These are phyloP conservation scores for Pochonia chlamydosporia DNA, from an alignment of 2,329 filamentous ascomycete species.

Conservation along the genomic window DNA sequence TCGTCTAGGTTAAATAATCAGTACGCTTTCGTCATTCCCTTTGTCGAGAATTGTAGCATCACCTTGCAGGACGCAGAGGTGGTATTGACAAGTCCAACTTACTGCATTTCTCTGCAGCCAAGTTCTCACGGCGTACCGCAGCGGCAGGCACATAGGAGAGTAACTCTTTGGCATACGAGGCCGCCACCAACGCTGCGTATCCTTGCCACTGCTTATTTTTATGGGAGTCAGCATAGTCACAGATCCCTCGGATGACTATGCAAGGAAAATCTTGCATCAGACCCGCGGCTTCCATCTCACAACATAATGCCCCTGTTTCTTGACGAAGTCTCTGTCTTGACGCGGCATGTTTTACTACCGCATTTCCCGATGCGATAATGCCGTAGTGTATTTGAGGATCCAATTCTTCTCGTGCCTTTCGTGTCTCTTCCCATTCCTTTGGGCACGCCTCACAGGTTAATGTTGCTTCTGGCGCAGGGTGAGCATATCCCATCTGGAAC, in stretches of 20 bases:
- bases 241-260: not conserved
- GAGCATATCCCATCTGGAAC: not conserved
- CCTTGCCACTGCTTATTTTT: slow-evolving; percentile 4
- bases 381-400: not conserved
- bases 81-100: too few relatives aligned
- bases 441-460: not conserved
- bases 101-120: not conserved
- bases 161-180: not conserved
- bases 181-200: not conserved
- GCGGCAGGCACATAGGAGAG: not conserved
- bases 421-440: not conserved
- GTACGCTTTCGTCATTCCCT: not conserved
- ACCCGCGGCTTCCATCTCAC: slow-evolving; percentile 2
- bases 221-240: slow-evolving; percentile 1
- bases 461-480: not conserved
- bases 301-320: not conserved
- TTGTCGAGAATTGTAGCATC: too few relatives aligned
- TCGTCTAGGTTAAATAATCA: not conserved
- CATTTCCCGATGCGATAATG: not conserved
- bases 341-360: not conserved
- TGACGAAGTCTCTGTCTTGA: not conserved
- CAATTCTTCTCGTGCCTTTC: not conserved
- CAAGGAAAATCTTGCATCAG: slow-evolving; percentile 1
- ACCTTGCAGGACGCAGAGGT: too few relatives aligned
- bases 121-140: not conserved